phyloP scores from a whole-genome alignment of 495 filamentous ascomycete species.

The Aspergillus sclerotiicarbonarius region DNA sequence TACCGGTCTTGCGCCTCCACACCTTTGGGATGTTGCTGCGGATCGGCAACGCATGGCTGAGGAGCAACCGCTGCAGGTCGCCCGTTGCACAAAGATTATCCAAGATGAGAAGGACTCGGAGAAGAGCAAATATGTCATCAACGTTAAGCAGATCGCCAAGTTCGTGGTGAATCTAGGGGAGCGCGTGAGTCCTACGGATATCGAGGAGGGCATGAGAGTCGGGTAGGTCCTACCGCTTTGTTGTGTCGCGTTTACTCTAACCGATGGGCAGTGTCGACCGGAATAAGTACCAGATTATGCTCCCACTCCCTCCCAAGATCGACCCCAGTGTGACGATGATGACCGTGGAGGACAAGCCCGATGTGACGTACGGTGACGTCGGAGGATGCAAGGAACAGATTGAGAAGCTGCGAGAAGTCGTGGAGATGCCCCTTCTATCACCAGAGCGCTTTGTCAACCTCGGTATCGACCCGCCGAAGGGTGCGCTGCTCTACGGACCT shows the following conservation, averaged over 20 bases:
- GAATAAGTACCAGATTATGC: slow-evolving; percentile 97
- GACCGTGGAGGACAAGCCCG: slow-evolving; percentile 99
- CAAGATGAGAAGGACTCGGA: slow-evolving; percentile 93
- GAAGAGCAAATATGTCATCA: slow-evolving; percentile 99
- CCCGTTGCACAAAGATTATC: slow-evolving; percentile 98
- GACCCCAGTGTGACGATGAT: slow-evolving; percentile 99
- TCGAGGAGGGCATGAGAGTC: slow-evolving; percentile 98
- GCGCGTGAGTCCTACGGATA: slow-evolving; percentile 95
- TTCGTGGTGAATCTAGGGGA: slow-evolving; percentile 98
- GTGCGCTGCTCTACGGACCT: slow-evolving; percentile 92
- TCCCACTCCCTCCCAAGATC: slow-evolving; percentile 98
- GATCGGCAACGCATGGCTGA: slow-evolving; percentile 97
- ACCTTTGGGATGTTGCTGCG: slow-evolving; percentile 97
- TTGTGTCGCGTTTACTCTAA: slow-evolving; percentile 7
- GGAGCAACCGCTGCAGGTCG: slow-evolving; percentile 96
- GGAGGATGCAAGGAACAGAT: slow-evolving; percentile 99
- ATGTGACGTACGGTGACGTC: slow-evolving; percentile 98
- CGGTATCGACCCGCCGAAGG: slow-evolving; percentile 97
- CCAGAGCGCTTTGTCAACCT: slow-evolving; percentile 96
- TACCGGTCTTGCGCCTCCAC: slow-evolving; percentile 94
- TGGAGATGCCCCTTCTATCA: slow-evolving; percentile 95
- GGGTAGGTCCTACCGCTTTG: slow-evolving; percentile 51
- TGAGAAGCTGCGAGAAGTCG: slow-evolving; percentile 96
- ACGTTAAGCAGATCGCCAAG: slow-evolving; percentile 99
- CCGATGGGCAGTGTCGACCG: slow-evolving; percentile 72